A percentile compares a stretch with the other conserved stretches of the same genome.
These are phyloP conservation scores for Suhomyces canberraensis DNA, from an alignment of 805 yeast genomes.

Conservation along the genomic window DNA sequence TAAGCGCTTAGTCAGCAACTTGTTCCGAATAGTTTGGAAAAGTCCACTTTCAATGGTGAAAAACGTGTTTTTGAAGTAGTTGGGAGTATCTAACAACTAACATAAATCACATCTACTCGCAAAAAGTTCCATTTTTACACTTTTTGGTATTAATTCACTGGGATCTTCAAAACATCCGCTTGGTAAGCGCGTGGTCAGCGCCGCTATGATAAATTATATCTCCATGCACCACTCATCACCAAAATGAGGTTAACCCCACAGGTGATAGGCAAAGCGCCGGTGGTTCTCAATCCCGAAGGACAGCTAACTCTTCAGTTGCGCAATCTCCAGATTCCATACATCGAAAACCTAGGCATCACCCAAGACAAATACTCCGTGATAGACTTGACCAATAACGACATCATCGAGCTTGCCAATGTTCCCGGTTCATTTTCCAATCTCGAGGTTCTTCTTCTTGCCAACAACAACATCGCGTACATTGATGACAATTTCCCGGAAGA, in stretches of 20 bases:
- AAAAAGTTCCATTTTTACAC: too few species aligned
- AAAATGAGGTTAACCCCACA: slow-evolving; percentile 39
- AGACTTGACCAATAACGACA: slow-evolving; percentile 74
- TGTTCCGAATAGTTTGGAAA: too few species aligned
- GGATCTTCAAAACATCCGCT: too few species aligned
- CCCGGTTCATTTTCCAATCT: slow-evolving; percentile 40
- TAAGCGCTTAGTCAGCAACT: too few species aligned
- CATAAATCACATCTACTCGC: too few species aligned
- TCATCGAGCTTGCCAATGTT: slow-evolving; percentile 51
- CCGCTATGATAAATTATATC: too few species aligned
- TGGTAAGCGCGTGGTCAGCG: too few species aligned
- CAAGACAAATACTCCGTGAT: slow-evolving; percentile 45
- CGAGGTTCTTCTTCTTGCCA: slow-evolving; percentile 56
- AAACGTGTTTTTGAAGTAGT: too few species aligned
- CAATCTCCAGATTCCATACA: slow-evolving; percentile 26
- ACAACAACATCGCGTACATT: slow-evolving; percentile 53
- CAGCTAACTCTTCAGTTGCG: slow-evolving; percentile 35
- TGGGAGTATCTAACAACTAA: too few species aligned
- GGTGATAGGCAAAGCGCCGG: slow-evolving; percentile 28
- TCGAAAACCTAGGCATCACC: slow-evolving; percentile 35
- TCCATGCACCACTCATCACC: too few species aligned
- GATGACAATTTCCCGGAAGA: slow-evolving; percentile 30
- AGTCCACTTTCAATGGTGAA: too few species aligned
- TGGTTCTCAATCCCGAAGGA: slow-evolving; percentile 33
- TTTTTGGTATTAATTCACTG: too few species aligned